Percentiles rank a stretch among this genome's conserved stretches.
phyloP scores from a whole-genome alignment of 768 basidiomycete species.

The Cyclocybe cylindracea region DNA sequence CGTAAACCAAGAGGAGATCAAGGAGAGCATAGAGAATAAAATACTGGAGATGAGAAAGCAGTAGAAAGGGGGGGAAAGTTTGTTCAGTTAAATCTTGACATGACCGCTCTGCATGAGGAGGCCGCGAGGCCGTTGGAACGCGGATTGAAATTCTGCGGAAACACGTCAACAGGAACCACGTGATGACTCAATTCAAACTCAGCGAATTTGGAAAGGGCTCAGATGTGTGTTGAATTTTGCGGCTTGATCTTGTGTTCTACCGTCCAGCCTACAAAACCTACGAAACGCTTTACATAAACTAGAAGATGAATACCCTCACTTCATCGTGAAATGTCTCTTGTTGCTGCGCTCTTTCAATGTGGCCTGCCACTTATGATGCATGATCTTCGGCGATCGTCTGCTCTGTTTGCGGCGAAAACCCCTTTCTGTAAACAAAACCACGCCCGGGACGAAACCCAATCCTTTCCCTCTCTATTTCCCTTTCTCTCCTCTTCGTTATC shows the following conservation, averaged over 20 bases:
- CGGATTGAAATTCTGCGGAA: background rate
- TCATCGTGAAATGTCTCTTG: too few species aligned
- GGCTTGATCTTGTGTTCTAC: too few species aligned
- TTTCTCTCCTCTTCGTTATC: slow-evolving; percentile 25
- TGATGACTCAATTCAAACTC: background rate
- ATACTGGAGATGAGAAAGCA: background rate
- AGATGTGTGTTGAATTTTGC: too few species aligned
- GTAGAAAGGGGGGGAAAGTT: background rate
- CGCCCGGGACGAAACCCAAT: slow-evolving; percentile 14
- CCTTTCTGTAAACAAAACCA: slow-evolving; percentile 29
- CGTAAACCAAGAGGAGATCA: slow-evolving; percentile 48
- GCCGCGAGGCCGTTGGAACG: slow-evolving; percentile 5
- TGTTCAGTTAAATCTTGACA: slow-evolving; percentile 1
- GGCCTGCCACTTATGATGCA: too few species aligned
- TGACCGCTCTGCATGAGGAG: slow-evolving; percentile 7
- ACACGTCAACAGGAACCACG: slow-evolving; percentile 9
- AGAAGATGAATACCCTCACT: too few species aligned
- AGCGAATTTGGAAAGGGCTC: too few species aligned
- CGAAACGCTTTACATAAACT: too few species aligned
- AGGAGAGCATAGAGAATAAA: slow-evolving; percentile 14
- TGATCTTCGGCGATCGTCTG: background rate
- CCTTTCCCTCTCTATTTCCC: slow-evolving; percentile 15
- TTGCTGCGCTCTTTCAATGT: too few species aligned
- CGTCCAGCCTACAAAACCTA: too few species aligned
- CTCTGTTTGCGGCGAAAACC: slow-evolving; percentile 13